A percentile compares a stretch with the other conserved stretches of the same genome.
Conservation (phyloP, 495 filamentous ascomycete species). For the Podospora pseudoanserina region DNA sequence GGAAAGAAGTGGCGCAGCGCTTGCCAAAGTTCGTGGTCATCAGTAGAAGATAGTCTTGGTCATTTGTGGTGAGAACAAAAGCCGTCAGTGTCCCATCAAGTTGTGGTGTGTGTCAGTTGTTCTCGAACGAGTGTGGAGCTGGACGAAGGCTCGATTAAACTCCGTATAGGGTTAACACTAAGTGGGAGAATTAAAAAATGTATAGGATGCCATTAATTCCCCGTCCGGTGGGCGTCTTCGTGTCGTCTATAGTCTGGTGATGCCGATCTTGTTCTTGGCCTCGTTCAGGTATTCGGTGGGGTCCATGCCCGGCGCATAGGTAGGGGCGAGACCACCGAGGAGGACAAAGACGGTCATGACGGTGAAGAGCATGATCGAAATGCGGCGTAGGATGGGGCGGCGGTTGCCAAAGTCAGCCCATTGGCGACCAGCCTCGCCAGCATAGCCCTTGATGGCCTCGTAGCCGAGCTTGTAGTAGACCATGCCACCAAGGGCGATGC, state of each 20-base stretch:
- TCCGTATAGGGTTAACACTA: conserved; percentile 23
- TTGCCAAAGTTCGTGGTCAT: neutral
- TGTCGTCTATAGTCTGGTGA: conserved; percentile 28
- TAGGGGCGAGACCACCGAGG: conserved; percentile 53
- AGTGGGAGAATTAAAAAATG: conserved; percentile 13
- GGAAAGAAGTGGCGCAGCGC: neutral
- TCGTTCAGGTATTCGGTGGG: conserved; percentile 42
- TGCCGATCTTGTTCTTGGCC: conserved; percentile 47
- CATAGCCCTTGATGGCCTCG: conserved; percentile 76
- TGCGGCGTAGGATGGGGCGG: conserved; percentile 71
- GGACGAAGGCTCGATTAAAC: conserved; percentile 27
- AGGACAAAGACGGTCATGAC: conserved; percentile 64
- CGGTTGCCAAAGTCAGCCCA: conserved; percentile 85
- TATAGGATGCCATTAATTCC: conserved; percentile 14
- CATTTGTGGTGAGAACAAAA: neutral
- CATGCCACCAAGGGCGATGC: conserved; percentile 82
- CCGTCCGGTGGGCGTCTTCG: conserved; percentile 5
- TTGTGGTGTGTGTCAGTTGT: neutral
- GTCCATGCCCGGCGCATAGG: conserved; percentile 46
- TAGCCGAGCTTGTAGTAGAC: conserved; percentile 96
- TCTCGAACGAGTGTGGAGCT: conserved; percentile 4
- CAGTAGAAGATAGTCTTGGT: neutral
- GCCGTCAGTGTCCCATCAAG: neutral
- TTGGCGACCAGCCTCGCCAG: conserved; percentile 60
- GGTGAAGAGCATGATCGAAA: conserved; percentile 59